A percentile compares a stretch with the other conserved stretches of the same genome.
Evolutionary conservation across 768 basidiomycete species (phyloP).

Genomic region (Tricholoma hemisulphureum): DNA sequence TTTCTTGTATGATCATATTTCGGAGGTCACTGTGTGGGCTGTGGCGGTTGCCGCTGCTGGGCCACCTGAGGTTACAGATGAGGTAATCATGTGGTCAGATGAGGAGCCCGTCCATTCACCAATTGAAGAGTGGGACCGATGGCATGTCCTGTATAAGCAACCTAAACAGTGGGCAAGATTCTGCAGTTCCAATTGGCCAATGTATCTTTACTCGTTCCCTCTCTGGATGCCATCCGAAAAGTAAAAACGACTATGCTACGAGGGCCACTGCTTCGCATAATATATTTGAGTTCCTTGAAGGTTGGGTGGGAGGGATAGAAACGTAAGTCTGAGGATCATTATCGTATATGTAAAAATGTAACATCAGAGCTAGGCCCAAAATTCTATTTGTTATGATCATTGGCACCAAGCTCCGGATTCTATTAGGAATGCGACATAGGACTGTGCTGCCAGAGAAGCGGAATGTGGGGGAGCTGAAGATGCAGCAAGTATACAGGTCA

Average conservation of each 20-base stretch:
- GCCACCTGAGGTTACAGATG: neutral
- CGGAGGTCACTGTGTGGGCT: slow-evolving; percentile 1
- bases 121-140: neutral
- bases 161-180: neutral
- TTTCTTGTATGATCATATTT: slow-evolving; percentile 1
- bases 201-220: neutral
- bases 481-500: too few species aligned
- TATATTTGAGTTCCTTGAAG: too few species aligned
- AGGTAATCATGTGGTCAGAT: neutral
- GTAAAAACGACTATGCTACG: neutral
- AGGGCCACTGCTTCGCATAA: too few species aligned
- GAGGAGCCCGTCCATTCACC: neutral
- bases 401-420: too few species aligned
- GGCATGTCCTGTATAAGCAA: neutral
- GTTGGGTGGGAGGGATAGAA: too few species aligned
- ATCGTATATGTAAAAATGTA: too few species aligned
- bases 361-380: too few species aligned
- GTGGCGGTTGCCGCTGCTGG: neutral
- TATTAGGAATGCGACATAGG: too few species aligned
- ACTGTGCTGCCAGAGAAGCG: too few species aligned
- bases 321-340: too few species aligned
- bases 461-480: too few species aligned
- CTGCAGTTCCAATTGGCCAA: neutral
- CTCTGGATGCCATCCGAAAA: neutral
- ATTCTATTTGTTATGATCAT: too few species aligned